Conservation (phyloP, 352 stramenopile species). For the Aphanomyces invadans region DNA sequence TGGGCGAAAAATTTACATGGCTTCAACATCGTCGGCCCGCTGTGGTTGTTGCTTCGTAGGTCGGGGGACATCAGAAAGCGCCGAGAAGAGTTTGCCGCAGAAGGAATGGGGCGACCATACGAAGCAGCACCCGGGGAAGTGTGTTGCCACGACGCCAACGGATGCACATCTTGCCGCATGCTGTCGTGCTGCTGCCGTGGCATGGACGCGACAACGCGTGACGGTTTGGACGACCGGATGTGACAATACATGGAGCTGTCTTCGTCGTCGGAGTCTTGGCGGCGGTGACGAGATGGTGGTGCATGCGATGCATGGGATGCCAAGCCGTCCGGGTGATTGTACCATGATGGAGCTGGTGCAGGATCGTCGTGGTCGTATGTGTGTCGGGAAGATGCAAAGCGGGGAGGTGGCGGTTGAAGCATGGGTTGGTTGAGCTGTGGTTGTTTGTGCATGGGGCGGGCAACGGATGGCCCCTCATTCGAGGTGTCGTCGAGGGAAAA, state of each 20-base stretch:
- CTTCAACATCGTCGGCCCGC: constrained; percentile 29
- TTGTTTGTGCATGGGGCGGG: too few relatives aligned
- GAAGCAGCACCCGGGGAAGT: background rate
- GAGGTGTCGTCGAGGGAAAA: constrained; percentile 15
- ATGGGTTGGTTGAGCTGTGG: too few relatives aligned
- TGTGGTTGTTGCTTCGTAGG: background rate
- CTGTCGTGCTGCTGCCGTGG: background rate
- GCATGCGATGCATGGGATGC: constrained; percentile 8
- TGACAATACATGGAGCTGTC: background rate
- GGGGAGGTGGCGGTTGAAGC: background rate
- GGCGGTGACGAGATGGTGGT: background rate
- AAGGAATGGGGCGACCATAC: background rate
- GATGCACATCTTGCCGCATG: constrained; percentile 2
- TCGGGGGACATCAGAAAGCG: background rate
- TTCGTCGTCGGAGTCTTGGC: background rate
- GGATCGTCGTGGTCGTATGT: background rate
- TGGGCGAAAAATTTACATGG: constrained; percentile 82
- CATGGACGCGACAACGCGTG: background rate
- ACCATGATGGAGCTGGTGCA: too few relatives aligned
- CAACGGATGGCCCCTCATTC: too few relatives aligned
- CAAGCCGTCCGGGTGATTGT: background rate
- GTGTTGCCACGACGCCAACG: background rate
- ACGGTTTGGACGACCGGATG: background rate
- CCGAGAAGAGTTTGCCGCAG: background rate
- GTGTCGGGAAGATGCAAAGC: background rate